Base-by-base conservation (phyloP, 129 eudicot genomes). In the Escallonia rubra region DNA sequence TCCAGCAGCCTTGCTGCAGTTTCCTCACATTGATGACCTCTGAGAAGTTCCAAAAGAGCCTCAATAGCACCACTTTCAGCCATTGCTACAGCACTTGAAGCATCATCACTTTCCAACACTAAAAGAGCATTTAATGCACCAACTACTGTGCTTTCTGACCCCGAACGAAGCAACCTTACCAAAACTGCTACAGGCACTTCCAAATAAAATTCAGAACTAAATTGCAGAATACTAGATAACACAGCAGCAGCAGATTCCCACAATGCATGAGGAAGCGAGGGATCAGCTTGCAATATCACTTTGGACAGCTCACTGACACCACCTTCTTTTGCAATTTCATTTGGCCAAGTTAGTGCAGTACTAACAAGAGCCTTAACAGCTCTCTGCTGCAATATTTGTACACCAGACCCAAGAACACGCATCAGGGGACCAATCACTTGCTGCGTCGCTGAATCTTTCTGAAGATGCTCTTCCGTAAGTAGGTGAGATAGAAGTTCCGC, bases 41-140 rank as follows among this genome's bases (percentile, higher is more conserved):
- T 74, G 34, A 94, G 93, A 69, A 94, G 92, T 68, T 90, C 96
- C 80, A 94, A 72, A 47, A 94, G 92, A 68, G 95, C 95, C 72
- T 94, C 97, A 23, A 94, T 86, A 16, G 97, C 99, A 40, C 97
- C 99, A 75, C 99, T 84, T 81, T 94, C 99, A 48, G 99, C 95
- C 99, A 94, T 94, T 68, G 95, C 99, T 71, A 85, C 79, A 49
- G 97, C 90, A 69, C 96, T 94, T 34, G 90, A 83, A 43, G 95
- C 83, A 76, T 89, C 99, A 69, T 94, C 99, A 62, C 88, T 94
- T 78, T 94, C 99, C 63, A 94, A 69, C 23, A 94, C 99, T 10
- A 94, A 72, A 59, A 94, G 97, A 63, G 99, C 96, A 61, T 89
- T 94, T 54, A 94, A 66, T 6, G 99, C 97, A 57, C 99, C 99